phyloP scores from a whole-genome alignment of 257 asterid genomes.

The Haberlea rhodopensis region DNA sequence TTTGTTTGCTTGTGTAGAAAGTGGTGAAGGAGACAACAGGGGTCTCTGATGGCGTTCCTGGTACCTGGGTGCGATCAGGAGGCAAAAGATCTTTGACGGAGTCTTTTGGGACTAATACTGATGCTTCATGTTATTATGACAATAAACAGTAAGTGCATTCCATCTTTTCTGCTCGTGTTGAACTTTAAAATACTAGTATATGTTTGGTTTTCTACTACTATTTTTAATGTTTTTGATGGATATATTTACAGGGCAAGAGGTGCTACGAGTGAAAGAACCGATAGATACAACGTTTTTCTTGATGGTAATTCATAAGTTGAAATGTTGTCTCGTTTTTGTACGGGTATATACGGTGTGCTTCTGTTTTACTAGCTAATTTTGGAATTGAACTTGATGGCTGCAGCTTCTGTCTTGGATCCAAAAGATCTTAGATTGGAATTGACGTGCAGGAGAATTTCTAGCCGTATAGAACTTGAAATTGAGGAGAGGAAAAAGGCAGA shows the following conservation, averaged over 20 bases:
- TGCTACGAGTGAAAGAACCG: slow-evolving; percentile 30
- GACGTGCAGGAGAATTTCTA: slow-evolving; percentile 47
- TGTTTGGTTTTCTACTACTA: background rate
- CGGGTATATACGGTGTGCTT: background rate
- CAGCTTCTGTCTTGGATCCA: slow-evolving; percentile 37
- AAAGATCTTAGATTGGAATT: slow-evolving; percentile 61
- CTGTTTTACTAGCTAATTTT: slow-evolving; percentile 14
- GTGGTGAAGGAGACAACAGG: slow-evolving; percentile 51
- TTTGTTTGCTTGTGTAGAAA: slow-evolving; percentile 34
- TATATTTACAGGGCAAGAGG: slow-evolving; percentile 39
- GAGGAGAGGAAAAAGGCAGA: slow-evolving; percentile 37
- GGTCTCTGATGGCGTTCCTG: slow-evolving; percentile 24
- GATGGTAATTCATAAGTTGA: slow-evolving; percentile 32
- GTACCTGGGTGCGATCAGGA: slow-evolving; percentile 32
- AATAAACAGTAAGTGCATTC: slow-evolving; percentile 34
- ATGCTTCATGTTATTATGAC: slow-evolving; percentile 20
- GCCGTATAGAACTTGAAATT: slow-evolving; percentile 34
- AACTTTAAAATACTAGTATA: background rate
- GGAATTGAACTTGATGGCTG: slow-evolving; percentile 19
- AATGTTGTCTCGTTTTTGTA: slow-evolving; percentile 5
- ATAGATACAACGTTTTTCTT: slow-evolving; percentile 22
- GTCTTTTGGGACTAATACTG: slow-evolving; percentile 25
- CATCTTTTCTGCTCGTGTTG: background rate
- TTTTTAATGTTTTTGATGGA: slow-evolving; percentile 22
- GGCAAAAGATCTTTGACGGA: slow-evolving; percentile 42